A percentile compares a stretch with the other conserved stretches of the same genome.
Conservation (phyloP, 2,329 filamentous ascomycete species). For the Botrytis hyacinthi region DNA sequence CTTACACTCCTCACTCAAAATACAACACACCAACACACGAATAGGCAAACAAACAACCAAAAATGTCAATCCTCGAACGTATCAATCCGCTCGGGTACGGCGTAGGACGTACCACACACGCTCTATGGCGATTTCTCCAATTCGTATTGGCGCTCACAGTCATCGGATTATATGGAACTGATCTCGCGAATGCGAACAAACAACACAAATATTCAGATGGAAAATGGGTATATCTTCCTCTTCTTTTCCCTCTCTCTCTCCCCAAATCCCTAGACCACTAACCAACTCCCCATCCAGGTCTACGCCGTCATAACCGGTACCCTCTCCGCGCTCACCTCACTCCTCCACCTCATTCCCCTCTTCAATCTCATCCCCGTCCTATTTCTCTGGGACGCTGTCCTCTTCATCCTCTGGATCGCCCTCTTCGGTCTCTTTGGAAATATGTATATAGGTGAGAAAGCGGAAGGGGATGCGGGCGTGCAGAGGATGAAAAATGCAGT, state of each 20-base stretch:
- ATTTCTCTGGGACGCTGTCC: conserved; percentile 67
- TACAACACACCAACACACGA: not conserved
- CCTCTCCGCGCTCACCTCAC: conserved; percentile 61
- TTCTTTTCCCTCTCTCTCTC: not conserved
- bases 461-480: conserved; percentile 62
- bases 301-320: conserved; percentile 71
- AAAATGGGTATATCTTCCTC: conserved; percentile 61
- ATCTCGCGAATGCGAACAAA: conserved; percentile 57
- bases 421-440: conserved; percentile 82
- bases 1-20: not conserved
- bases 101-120: conserved; percentile 42
- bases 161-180: conserved; percentile 73
- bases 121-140: conserved; percentile 68
- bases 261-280: not conserved
- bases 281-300: conserved; percentile 44
- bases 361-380: conserved; percentile 52
- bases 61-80: conserved; percentile 8
- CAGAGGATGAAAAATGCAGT: conserved; percentile 81
- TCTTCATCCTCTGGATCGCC: conserved; percentile 77
- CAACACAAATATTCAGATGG: conserved; percentile 53
- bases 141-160: conserved; percentile 75
- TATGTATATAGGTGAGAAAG: conserved; percentile 70
- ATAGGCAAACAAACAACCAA: not conserved
- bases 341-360: conserved; percentile 65
- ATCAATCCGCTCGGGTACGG: conserved; percentile 9